A percentile compares a stretch with the other conserved stretches of the same genome.
phyloP scores from a whole-genome alignment of 2,329 filamentous ascomycete species.

The Macrophomina pseudophaseolina region DNA sequence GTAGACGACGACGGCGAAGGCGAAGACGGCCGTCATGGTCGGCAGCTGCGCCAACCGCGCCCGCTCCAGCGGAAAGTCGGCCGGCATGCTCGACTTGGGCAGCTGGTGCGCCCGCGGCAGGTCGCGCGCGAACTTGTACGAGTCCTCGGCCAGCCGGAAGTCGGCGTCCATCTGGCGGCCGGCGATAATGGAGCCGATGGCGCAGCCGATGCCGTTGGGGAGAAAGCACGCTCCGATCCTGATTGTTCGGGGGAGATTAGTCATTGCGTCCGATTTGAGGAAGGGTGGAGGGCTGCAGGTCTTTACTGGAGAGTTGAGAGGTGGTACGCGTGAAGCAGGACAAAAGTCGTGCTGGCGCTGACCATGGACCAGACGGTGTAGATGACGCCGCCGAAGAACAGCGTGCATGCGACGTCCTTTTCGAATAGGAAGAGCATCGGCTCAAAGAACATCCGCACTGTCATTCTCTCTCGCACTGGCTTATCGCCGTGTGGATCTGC shows the following conservation, averaged over 20 bases:
- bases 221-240: slow-evolving; percentile 59
- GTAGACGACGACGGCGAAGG: slow-evolving; percentile 55
- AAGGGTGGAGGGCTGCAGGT: background rate
- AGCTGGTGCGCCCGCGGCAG: slow-evolving; percentile 22
- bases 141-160: slow-evolving; percentile 44
- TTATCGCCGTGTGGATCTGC: background rate
- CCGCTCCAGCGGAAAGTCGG: slow-evolving; percentile 55
- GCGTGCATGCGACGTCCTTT: slow-evolving; percentile 50
- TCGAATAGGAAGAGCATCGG: slow-evolving; percentile 27
- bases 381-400: slow-evolving; percentile 56
- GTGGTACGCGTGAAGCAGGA: slow-evolving; percentile 53
- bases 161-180: slow-evolving; percentile 60
- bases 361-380: slow-evolving; percentile 63
- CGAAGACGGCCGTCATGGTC: slow-evolving; percentile 52
- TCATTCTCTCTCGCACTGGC: background rate
- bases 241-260: slow-evolving; percentile 13
- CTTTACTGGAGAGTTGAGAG: slow-evolving; percentile 47
- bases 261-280: no score
- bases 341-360: slow-evolving; percentile 58
- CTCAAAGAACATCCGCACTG: slow-evolving; percentile 10
- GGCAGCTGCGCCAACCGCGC: slow-evolving; percentile 58
- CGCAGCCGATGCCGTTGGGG: slow-evolving; percentile 61
- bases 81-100: background rate
- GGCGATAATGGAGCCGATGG: slow-evolving; percentile 58
- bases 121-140: slow-evolving; percentile 14